A percentile compares a stretch with the other conserved stretches of the same genome.
phyloP scores from a whole-genome alignment of 2,329 filamentous ascomycete species.

The Penicillium hesseltinei region DNA sequence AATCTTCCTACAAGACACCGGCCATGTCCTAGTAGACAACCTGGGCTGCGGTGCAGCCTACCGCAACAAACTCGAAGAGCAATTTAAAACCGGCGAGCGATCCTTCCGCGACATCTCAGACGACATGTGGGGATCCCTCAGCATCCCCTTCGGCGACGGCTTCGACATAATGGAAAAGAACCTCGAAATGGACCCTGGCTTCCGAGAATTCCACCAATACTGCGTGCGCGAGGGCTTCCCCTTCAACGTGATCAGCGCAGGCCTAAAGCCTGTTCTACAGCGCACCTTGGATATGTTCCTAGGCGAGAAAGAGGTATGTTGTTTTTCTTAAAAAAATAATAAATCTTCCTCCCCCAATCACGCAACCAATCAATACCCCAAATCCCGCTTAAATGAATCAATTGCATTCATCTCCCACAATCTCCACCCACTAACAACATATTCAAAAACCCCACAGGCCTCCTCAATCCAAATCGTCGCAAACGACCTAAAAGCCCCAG shows the following conservation, averaged over 20 bases:
- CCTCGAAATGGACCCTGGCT: constrained; percentile 63
- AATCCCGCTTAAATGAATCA: too few species aligned
- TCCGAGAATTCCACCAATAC: constrained; percentile 63
- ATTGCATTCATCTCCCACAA: too few species aligned
- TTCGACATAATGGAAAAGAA: constrained; percentile 63
- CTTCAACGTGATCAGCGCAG: constrained; percentile 69
- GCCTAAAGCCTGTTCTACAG: constrained; percentile 62
- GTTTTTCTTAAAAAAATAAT: too few species aligned
- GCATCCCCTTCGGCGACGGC: constrained; percentile 66
- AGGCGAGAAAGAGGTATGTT: constrained; percentile 55
- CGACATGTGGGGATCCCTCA: constrained; percentile 68
- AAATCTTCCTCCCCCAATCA: background rate
- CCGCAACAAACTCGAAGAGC: constrained; percentile 58
- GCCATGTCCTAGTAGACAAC: constrained; percentile 66
- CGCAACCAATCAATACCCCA: background rate
- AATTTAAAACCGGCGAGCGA: constrained; percentile 64
- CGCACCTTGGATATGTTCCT: constrained; percentile 64
- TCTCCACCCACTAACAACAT: background rate
- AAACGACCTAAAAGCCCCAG: constrained; percentile 62
- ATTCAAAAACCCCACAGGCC: constrained; percentile 29
- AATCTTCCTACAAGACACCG: constrained; percentile 70
- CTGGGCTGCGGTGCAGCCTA: constrained; percentile 61
- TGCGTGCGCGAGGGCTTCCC: constrained; percentile 62
- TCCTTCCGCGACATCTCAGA: constrained; percentile 69
- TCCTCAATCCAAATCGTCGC: constrained; percentile 65